Evolutionary conservation across 2,329 filamentous ascomycete species (phyloP).

Genomic region (Penicillium glabrum): DNA sequence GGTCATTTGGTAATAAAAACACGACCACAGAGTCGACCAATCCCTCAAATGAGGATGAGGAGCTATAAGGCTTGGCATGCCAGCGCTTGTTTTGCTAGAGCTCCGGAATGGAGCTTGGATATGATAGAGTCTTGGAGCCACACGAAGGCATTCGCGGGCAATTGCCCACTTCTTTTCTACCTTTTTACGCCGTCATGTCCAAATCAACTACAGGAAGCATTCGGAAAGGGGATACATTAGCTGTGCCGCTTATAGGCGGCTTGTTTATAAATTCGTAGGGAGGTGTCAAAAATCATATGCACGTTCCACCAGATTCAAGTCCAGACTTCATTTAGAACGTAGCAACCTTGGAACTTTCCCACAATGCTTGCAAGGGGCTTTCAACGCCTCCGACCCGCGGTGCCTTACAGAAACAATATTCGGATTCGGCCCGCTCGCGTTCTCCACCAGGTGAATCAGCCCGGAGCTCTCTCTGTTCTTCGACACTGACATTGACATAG

Average conservation of each 20-base stretch:
- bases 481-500: background rate
- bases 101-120: background rate
- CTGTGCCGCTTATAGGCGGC: slow-evolving; percentile 12
- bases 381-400: background rate
- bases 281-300: background rate
- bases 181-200: slow-evolving; percentile 25
- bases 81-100: background rate
- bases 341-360: background rate
- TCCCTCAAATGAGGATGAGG: slow-evolving; percentile 20
- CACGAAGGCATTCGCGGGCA: background rate
- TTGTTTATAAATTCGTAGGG: slow-evolving; percentile 7
- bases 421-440: slow-evolving; percentile 20
- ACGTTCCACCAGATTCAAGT: background rate
- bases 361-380: background rate
- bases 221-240: slow-evolving; percentile 20
- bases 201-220: slow-evolving; percentile 21
- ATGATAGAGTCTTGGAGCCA: slow-evolving; percentile 8
- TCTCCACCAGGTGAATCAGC: slow-evolving; percentile 23
- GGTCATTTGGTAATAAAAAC: slow-evolving; percentile 20
- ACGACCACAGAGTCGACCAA: slow-evolving; percentile 11
- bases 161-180: background rate
- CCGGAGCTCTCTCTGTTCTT: slow-evolving; percentile 5
- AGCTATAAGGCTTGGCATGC: slow-evolving; percentile 22
- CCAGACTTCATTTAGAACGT: background rate
- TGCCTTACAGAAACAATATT: background rate